Evolutionary conservation across 2,329 filamentous ascomycete species (phyloP), one percentile per base, ranked within the genome.

Genomic region (Arachnopeziza araneosa): DNA sequence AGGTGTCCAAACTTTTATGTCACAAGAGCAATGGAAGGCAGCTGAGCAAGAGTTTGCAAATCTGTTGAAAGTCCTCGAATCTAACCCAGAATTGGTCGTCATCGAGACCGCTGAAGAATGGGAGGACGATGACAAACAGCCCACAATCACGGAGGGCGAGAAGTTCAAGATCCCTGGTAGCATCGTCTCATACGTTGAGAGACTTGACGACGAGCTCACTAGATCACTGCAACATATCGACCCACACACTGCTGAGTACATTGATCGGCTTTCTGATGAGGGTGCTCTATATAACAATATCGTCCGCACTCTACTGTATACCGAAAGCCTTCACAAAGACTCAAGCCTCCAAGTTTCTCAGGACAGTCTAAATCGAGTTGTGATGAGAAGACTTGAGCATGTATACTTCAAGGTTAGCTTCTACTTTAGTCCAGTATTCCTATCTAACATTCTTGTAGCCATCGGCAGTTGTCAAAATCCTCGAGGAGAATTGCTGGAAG

Each of bases 221-320:
- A 88, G 95, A 69, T 97, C 95, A n/a, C 83, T 99, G 56, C 95
- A 99, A 77, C 90, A 88, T 76, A 97, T 99, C 72, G 95, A 99
- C 74, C 96, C 95, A 60, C 95, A 99, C 78, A 99, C 95, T 50
- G 95, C 95, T 30, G 95, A 99, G 78, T 99, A 99, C 74, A 96
- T 99, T 64, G 95, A 99, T 74, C 86, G 96, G 61, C 80, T 99
- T 62, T 89, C 90, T 58, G 95, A 99, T 70, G 95, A 99, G 79
- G 89, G 88, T 64, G 80, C 88, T 54, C 81, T 99, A 56, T 99
- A 99, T 81, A 92, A 91, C 76, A 89, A 91, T 76, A 90, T 99
- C 74, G 88, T 97, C 74, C 90, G 92, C 65, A 86, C 89, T 53
- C 83, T 92, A 70, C 82, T 96, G 61, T 99, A 99, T 78, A 89